Base-by-base conservation (phyloP, 352 stramenopile genomes). In the Phytophthora cryptogea region DNA sequence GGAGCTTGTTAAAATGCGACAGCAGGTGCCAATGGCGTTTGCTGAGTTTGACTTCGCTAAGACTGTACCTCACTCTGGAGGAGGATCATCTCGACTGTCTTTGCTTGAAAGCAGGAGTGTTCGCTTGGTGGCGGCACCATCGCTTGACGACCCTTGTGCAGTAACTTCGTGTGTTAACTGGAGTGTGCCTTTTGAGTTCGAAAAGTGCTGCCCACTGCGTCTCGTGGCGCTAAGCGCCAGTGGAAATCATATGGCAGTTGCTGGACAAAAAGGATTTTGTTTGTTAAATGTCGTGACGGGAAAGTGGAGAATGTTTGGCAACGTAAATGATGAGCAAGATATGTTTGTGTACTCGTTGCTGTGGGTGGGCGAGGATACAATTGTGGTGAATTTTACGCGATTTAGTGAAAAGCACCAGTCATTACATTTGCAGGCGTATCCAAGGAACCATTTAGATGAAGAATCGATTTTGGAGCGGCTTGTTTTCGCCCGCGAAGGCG, bases 261-360 rank as follows among this genome's bases (percentile, higher is more conserved):
- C 86, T 2, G 86, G 86, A 8, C 72, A 89, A 57, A 66, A 73
- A 51, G 86, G 83, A 1, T 92, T 95, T 39, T 92, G 80, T 47
- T 44, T 95, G 30, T 62, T 90, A 3, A 92, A 93, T 35, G 17
- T 82, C 26, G 36, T 63, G 13, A 90, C 75, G 5, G 78, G 75
- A 27, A 92, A 92, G 57, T 95, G 86, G 86, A 71, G 83, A 3
- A 66, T 90, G 54, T 95, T 95, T 69, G 86, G 86, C 32, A 95
- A 93, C 35, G 80, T 93, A 32, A 86, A 91, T 42, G 80, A 93
- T 27, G 86, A 95, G 55, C 83, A 90, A 39, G 84, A 92, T 37
- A 72, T 93, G 54, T 61, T 68, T 2, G 81, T 92, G 1, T 77
- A 83, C 32, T 71, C 83, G 17, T 59, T 95, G 16, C 32, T 82